Evolutionary conservation across 2,329 filamentous ascomycete genomes (phyloP).

Genomic region (Sarocladium oryzae): DNA sequence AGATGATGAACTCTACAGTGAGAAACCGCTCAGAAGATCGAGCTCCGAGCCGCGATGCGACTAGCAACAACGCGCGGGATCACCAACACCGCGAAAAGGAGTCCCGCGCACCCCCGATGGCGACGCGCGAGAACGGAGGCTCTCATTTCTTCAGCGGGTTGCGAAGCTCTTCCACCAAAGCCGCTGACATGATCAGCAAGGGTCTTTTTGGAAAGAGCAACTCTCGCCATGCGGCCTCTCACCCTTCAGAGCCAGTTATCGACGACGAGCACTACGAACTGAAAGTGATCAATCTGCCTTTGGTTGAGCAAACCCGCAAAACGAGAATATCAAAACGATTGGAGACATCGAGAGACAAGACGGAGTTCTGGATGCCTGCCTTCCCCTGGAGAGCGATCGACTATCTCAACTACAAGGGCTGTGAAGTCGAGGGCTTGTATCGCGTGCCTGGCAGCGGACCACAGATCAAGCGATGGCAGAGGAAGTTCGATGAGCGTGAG

Average conservation of each 20-base stretch:
- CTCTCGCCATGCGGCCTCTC: constrained; percentile 61
- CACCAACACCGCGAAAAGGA: constrained; percentile 37
- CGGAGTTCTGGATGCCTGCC: constrained; percentile 97
- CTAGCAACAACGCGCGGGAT: constrained; percentile 22
- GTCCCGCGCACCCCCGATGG: constrained; percentile 44
- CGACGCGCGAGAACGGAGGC: constrained; percentile 56
- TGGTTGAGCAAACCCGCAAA: constrained; percentile 82
- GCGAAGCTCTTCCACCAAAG: constrained; percentile 64
- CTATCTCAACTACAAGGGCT: constrained; percentile 90
- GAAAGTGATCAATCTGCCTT: constrained; percentile 76
- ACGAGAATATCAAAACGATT: constrained; percentile 87
- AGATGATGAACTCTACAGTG: constrained; percentile 58
- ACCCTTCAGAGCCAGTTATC: constrained; percentile 54
- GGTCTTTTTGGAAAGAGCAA: constrained; percentile 75
- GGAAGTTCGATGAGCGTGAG: constrained; percentile 78
- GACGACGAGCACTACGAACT: constrained; percentile 81
- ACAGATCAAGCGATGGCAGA: constrained; percentile 89
- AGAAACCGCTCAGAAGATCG: constrained; percentile 73
- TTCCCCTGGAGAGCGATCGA: constrained; percentile 95
- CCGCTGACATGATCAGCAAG: constrained; percentile 76
- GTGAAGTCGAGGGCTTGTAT: constrained; percentile 89
- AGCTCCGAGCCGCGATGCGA: constrained; percentile 36
- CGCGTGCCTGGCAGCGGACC: constrained; percentile 84
- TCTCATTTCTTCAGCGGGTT: constrained; percentile 65
- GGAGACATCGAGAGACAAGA: constrained; percentile 86